Evolutionary conservation across 768 basidiomycete genomes (phyloP), one percentile per base, ranked within the genome.

Genomic region (Guyanaporus albipodus): DNA sequence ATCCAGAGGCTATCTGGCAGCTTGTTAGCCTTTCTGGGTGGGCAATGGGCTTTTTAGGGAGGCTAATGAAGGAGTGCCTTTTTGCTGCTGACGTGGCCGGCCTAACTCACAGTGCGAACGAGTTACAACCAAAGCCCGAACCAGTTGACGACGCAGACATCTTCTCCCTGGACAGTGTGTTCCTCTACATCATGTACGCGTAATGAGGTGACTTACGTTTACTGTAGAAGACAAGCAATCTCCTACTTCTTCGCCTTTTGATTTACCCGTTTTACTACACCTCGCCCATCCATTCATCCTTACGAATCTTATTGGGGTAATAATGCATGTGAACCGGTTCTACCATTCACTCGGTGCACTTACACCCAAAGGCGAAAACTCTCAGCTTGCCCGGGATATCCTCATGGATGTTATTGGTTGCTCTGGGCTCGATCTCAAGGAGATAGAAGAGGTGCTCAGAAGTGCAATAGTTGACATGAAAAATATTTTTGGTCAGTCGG

Each of bases 1-100:
- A 23, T 46, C 19, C 22, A 91, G 87, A 80, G 43, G 78, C 83
- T 28, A 74, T 80, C 22, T 90, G 88, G 88, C 82, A 85, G 52
- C 71, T 90, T 12, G 76, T 82, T 37, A 77, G 75, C 8, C 57
- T 88, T 37, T 78, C 75, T 1, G 68, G 67, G 8, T 91, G 85
- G 86, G 60, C 78, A 35, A 67, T 87, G 22, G 65, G 66, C 27
- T 81, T 87, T 53, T 51, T 81, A 17, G 84, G 86, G 59, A 75
- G 67, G 42, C 60, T 91, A 5, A 61, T 88, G 63, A 84, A 78
- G 44, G 74, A 73, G 48, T 76, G 73, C 28, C 60, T 77, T 2
- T 63, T 67, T 38, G 59, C 67, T 3, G 63, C 58, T 4, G 70
- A 70, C 44, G 31, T 54, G 14, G 39, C 47, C 2, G 60, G 54